Evolutionary conservation across 2,329 filamentous ascomycete genomes (phyloP), one percentile per base, ranked within the genome.

Genomic region (Aspergillus sp.): DNA sequence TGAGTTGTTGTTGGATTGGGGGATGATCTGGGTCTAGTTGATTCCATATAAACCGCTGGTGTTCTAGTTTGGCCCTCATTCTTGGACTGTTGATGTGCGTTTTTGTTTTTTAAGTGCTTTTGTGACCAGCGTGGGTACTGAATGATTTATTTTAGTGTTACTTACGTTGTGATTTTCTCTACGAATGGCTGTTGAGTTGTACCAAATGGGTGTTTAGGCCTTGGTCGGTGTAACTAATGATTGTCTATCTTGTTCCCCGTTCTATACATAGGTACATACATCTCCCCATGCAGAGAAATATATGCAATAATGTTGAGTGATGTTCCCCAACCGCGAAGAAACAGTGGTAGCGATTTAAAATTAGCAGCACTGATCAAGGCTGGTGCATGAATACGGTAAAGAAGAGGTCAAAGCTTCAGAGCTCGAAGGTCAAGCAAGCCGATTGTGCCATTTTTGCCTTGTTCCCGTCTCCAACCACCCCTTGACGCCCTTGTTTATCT

Each of bases 1-100:
- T 77, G 62, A 69, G n/a, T n/a, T 37, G 44, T 31, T 24, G 19
- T 31, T 24, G 19, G 7, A 21, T 17, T 39, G 6, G 2, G 51
- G 11, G 27, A 37, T 24, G 7, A 8, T 33, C 44, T 27, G 9
- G 21, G 55, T 52, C 41, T 50, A 11, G 17, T 21, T 45, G 33
- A 53, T 17, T 3, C 46, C 11, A 21, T 21, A 23, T 12, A 37
- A 12, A 24, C 23, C 19, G 35, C 35, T 53, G 41, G 14, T 24
- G 23, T 52, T 15, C n/a, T 43, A 5, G 50, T 35, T 12, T 49
- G 37, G n/a, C 48, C 33, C n/a, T 5, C 35, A n/a, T 37, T 15
- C 37, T 37, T 49, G 17, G 11, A 15, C 7, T 21, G 9, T 15
- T 21, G 31, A 5, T 21, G 5, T 39, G 31, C 9, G 4, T 37